phyloP scores from a whole-genome alignment of 2,329 filamentous ascomycete species.

The Seiridium unicorne region DNA sequence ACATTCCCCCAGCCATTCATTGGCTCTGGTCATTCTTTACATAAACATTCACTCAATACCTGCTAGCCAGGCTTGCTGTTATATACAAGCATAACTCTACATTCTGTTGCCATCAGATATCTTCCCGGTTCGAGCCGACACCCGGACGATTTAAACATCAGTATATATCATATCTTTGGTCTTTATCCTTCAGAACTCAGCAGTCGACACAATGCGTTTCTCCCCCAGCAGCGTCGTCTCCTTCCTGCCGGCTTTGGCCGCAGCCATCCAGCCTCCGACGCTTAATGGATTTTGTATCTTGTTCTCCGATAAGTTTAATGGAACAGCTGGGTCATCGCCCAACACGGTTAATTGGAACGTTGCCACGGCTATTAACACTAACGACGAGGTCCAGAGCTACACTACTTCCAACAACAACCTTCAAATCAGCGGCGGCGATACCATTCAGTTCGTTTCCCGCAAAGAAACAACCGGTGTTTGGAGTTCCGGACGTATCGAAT shows the following conservation, averaged over 20 bases:
- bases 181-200: no score
- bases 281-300: conserved; percentile 36
- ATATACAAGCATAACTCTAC: background rate
- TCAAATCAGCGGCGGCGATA: conserved; percentile 48
- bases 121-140: no score
- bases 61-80: conserved; percentile 7
- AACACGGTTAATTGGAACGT: conserved; percentile 44
- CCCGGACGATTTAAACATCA: no score
- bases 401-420: conserved; percentile 41
- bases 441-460: conserved; percentile 50
- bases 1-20: conserved; percentile 3
- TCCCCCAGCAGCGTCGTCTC: conserved; percentile 21
- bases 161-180: no score
- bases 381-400: conserved; percentile 50
- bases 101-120: no score
- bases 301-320: conserved; percentile 46
- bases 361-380: conserved; percentile 41
- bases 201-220: conserved; percentile 26
- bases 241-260: conserved; percentile 23
- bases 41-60: conserved; percentile 1
- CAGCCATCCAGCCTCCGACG: conserved; percentile 25
- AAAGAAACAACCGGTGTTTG: conserved; percentile 36
- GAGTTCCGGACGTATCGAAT: conserved; percentile 51
- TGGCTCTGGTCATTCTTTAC: conserved; percentile 4
- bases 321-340: conserved; percentile 34